Evolutionary conservation across 345 rosid genomes (phyloP).

Genomic region (Acer campestre): DNA sequence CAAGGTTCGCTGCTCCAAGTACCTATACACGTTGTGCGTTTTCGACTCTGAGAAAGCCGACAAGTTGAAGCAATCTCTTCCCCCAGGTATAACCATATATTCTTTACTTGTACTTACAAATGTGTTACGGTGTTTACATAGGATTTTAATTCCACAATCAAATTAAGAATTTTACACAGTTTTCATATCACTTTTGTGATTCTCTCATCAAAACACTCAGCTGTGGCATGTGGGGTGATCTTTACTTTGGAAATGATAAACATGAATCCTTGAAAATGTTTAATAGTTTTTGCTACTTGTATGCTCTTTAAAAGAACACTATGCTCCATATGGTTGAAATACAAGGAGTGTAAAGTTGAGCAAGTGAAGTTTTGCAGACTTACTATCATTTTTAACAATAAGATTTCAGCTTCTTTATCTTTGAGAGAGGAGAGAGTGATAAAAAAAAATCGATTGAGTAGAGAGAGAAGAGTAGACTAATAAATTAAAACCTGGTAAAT

Average conservation of each 20-base stretch:
- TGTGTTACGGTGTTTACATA: background rate
- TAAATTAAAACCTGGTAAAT: too few relatives aligned
- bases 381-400: too few relatives aligned
- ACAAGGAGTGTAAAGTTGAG: background rate
- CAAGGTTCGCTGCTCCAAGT: constrained; percentile 69
- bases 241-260: background rate
- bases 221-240: background rate
- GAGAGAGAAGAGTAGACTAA: too few relatives aligned
- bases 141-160: background rate
- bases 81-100: constrained; percentile 43
- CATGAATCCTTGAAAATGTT: background rate
- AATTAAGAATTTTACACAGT: background rate
- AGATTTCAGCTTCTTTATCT: too few relatives aligned
- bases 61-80: constrained; percentile 70
- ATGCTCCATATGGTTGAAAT: background rate
- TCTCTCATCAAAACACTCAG: background rate
- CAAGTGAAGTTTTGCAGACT: background rate
- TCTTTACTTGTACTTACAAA: too few relatives aligned
- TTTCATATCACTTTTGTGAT: background rate
- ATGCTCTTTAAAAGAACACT: background rate
- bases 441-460: too few relatives aligned
- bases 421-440: too few relatives aligned
- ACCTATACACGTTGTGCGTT: constrained; percentile 66
- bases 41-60: constrained; percentile 66
- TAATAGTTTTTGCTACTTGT: background rate